These are phyloP conservation scores for Pisolithus orientalis DNA, from an alignment of 768 basidiomycete genomes.

Conservation along the genomic window DNA sequence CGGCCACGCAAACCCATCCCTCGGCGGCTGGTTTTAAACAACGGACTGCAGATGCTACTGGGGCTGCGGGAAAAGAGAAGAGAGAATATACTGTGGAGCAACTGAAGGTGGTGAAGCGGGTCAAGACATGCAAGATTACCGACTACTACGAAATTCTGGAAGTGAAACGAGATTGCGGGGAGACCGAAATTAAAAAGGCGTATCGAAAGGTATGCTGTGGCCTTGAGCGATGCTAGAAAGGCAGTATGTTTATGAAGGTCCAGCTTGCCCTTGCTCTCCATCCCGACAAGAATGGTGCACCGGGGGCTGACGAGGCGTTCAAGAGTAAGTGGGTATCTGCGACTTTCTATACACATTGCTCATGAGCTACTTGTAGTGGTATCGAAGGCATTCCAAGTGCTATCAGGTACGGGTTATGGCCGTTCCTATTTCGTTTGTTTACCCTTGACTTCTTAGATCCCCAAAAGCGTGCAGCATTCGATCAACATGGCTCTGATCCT, in stretches of 20 bases:
- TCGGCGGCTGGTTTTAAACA: conserved; percentile 70
- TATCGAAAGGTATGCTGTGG: conserved; percentile 77
- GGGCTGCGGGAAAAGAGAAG: conserved; percentile 64
- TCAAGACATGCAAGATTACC: conserved; percentile 78
- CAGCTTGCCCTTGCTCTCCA: conserved; percentile 86
- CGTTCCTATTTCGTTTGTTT: not conserved
- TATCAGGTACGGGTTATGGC: conserved; percentile 52
- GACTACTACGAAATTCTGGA: conserved; percentile 92
- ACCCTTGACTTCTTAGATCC: conserved; percentile 44
- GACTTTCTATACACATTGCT: not conserved
- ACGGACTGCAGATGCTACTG: conserved; percentile 39
- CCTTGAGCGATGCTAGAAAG: not conserved
- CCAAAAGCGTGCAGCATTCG: conserved; percentile 84
- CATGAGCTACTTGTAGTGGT: conserved; percentile 57
- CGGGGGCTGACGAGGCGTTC: conserved; percentile 98
- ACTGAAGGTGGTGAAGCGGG: conserved; percentile 73
- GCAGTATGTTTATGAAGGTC: conserved; percentile 5
- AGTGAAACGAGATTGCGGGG: conserved; percentile 75
- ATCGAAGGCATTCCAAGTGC: conserved; percentile 93
- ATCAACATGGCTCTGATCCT: conserved; percentile 82
- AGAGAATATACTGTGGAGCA: conserved; percentile 87
- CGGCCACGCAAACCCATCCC: conserved; percentile 61
- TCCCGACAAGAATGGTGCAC: conserved; percentile 93
- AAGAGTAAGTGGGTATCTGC: conserved; percentile 58
- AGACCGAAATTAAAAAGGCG: conserved; percentile 85